phyloP scores from a whole-genome alignment of 352 stramenopile genomes.

The Peronospora belbahrii region DNA sequence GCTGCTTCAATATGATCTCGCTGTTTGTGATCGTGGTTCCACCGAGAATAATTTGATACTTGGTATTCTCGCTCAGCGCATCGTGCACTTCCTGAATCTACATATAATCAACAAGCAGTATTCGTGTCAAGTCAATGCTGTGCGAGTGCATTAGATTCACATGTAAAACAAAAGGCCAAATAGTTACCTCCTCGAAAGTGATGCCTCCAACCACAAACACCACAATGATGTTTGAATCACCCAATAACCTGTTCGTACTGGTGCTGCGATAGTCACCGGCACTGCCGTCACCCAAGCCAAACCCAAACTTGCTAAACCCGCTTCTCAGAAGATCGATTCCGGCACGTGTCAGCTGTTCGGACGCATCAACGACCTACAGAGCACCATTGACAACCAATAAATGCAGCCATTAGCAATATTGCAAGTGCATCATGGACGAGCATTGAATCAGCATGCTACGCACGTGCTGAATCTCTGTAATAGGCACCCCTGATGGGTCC shows the following conservation, averaged over 20 bases:
- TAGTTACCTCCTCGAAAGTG: slow-evolving; percentile 61
- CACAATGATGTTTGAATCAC: slow-evolving; percentile 38
- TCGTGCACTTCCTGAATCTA: slow-evolving; percentile 65
- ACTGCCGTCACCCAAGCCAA: slow-evolving; percentile 28
- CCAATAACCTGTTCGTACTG: slow-evolving; percentile 24
- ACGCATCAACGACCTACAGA: slow-evolving; percentile 59
- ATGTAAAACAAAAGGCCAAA: background rate
- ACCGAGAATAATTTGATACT: slow-evolving; percentile 60
- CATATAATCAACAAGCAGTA: background rate
- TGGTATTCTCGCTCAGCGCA: slow-evolving; percentile 36
- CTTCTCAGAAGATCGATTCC: slow-evolving; percentile 77
- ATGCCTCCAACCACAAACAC: slow-evolving; percentile 75
- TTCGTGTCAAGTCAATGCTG: background rate
- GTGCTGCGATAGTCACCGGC: slow-evolving; percentile 10
- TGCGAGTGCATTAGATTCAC: background rate
- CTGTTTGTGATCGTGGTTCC: slow-evolving; percentile 70
- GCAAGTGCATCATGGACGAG: background rate
- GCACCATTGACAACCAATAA: slow-evolving; percentile 1
- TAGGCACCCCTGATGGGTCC: slow-evolving; percentile 17
- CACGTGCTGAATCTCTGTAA: slow-evolving; percentile 45
- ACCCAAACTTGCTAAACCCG: slow-evolving; percentile 77
- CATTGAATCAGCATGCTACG: slow-evolving; percentile 2
- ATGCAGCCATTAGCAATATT: background rate
- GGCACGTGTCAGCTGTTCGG: slow-evolving; percentile 63
- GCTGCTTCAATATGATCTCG: slow-evolving; percentile 49